Conservation (phyloP, 2,329 filamentous ascomycete species). For the Dothideomycetes sp. region DNA sequence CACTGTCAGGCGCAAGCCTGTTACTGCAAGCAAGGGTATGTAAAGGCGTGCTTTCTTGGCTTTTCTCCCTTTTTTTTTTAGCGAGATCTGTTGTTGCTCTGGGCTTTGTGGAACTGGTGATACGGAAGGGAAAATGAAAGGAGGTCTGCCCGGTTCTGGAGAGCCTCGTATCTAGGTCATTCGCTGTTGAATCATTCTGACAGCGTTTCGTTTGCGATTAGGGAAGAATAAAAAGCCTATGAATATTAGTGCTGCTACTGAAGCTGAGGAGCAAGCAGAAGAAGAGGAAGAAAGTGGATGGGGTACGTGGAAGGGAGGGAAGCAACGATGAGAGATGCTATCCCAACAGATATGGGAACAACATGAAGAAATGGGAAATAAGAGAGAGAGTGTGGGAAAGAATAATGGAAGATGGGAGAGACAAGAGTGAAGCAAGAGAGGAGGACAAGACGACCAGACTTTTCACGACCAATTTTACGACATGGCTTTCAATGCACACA, state of each 20-base stretch:
- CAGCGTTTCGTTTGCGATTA: background rate
- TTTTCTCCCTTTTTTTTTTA: too few species aligned
- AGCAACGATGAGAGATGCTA: background rate
- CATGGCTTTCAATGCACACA: too few species aligned
- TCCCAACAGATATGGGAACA: background rate
- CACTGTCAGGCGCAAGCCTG: constrained; percentile 14
- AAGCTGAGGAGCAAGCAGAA: background rate
- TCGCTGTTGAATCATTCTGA: too few species aligned
- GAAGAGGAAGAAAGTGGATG: background rate
- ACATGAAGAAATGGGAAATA: too few species aligned
- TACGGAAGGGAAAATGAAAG: too few species aligned
- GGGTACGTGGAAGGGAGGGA: background rate
- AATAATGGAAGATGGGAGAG: background rate
- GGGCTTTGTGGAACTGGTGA: too few species aligned
- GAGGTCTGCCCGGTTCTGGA: too few species aligned
- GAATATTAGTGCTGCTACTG: background rate
- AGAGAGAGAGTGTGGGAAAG: too few species aligned
- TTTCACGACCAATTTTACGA: background rate
- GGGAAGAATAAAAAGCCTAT: background rate
- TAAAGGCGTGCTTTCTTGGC: too few species aligned
- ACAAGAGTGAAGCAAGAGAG: background rate
- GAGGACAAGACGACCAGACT: background rate
- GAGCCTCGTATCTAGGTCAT: too few species aligned
- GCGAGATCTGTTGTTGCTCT: too few species aligned
- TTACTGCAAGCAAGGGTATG: constrained; percentile 9